Conservation (phyloP, 768 basidiomycete species). For the Trametes cubensis region DNA sequence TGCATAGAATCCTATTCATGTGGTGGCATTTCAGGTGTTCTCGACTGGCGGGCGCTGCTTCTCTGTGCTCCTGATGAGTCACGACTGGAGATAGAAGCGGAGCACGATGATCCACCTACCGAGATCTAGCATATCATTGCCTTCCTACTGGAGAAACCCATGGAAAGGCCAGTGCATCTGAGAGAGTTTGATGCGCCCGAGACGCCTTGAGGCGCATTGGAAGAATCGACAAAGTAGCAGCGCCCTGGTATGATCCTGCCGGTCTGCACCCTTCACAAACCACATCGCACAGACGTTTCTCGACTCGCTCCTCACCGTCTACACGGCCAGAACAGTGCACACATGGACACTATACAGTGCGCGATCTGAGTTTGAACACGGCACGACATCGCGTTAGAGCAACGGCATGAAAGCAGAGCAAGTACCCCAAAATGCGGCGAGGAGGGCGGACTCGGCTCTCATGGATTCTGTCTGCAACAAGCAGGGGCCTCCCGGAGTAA, state of each 20-base stretch:
- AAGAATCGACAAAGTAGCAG: neutral
- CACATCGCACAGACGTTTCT: neutral
- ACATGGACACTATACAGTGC: no score
- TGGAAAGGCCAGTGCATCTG: neutral
- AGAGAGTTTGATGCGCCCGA: neutral
- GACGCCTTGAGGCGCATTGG: constrained; percentile 11
- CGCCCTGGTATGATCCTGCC: constrained; percentile 13
- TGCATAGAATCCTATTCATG: constrained; percentile 5
- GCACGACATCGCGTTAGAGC: no score
- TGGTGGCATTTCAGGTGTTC: constrained; percentile 2
- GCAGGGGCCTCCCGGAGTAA: no score
- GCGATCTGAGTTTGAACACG: no score
- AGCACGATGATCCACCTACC: neutral
- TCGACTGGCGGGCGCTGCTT: neutral
- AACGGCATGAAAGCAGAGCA: no score
- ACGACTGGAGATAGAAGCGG: neutral
- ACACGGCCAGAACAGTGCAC: no score
- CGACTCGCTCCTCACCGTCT: no score
- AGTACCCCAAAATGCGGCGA: no score
- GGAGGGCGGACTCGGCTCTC: no score
- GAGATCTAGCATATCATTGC: neutral
- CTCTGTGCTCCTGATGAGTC: neutral
- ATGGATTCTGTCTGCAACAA: no score
- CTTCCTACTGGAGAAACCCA: neutral
- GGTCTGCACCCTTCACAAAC: neutral